These are phyloP conservation scores for Dryas drummondii DNA, from an alignment of 306 rosid species.

Conservation along the genomic window DNA sequence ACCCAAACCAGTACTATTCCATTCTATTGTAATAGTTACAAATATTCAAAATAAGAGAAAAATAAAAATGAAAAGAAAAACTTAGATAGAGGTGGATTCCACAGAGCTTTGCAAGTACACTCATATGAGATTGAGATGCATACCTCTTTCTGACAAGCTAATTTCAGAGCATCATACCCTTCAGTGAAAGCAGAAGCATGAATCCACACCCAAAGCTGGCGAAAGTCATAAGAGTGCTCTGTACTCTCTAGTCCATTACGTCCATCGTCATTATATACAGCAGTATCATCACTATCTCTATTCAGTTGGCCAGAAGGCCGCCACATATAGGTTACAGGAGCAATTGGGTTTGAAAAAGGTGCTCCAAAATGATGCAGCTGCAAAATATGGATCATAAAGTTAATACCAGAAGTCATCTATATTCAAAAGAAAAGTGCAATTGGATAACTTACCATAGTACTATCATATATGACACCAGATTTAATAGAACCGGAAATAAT, in stretches of 20 bases:
- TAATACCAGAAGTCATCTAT: slow-evolving; percentile 13
- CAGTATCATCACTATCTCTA: slow-evolving; percentile 16
- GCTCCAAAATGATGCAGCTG: slow-evolving; percentile 70
- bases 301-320: slow-evolving; percentile 40
- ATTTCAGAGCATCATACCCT: slow-evolving; percentile 61
- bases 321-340: slow-evolving; percentile 85
- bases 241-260: slow-evolving; percentile 19
- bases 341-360: slow-evolving; percentile 54
- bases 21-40: neutral
- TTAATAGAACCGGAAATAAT: slow-evolving; percentile 35
- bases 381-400: slow-evolving; percentile 19
- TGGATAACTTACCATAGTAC: slow-evolving; percentile 61
- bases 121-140: neutral
- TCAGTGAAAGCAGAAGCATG: slow-evolving; percentile 72
- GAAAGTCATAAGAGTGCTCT: slow-evolving; percentile 34
- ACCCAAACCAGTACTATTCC: neutral
- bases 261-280: slow-evolving; percentile 17
- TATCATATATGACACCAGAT: slow-evolving; percentile 55
- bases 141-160: slow-evolving; percentile 77
- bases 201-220: slow-evolving; percentile 86
- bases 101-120: slow-evolving; percentile 3
- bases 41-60: neutral
- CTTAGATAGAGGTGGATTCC: neutral
- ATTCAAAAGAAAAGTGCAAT: slow-evolving; percentile 8
- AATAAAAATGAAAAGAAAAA: neutral